Percentiles rank a stretch among this genome's conserved stretches.
Conservation (phyloP, 805 yeast genomes). For the Kodamaea neixiangensis region DNA sequence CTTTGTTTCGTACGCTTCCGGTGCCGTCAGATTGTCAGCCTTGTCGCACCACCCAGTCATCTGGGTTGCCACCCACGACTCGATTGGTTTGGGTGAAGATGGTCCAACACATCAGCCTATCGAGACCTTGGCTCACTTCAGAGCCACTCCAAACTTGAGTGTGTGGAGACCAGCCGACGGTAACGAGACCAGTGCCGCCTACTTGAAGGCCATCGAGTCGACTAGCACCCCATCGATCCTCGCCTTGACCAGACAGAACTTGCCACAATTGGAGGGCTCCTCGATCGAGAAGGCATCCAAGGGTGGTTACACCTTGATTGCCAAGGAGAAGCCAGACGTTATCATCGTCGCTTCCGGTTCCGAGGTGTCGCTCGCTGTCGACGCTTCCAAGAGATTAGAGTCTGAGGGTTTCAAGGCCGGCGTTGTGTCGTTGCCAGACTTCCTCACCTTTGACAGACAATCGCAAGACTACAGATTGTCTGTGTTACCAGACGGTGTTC, state of each 20-base stretch:
- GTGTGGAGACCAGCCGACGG: conserved; percentile 96
- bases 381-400: conserved; percentile 73
- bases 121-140: conserved; percentile 82
- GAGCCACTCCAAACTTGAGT: conserved; percentile 79
- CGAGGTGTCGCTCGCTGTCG: conserved; percentile 82
- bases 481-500: conserved; percentile 93
- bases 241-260: conserved; percentile 82
- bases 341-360: conserved; percentile 92
- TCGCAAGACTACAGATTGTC: conserved; percentile 74
- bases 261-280: conserved; percentile 93
- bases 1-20: conserved; percentile 82
- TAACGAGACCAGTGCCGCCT: conserved; percentile 85
- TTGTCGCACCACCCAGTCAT: conserved; percentile 79
- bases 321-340: conserved; percentile 61
- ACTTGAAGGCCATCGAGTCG: conserved; percentile 62
- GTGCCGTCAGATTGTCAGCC: conserved; percentile 85
- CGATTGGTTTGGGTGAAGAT: conserved; percentile 89
- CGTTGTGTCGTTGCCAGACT: conserved; percentile 92
- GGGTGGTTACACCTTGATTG: conserved; percentile 86
- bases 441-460: conserved; percentile 86
- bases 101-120: conserved; percentile 95
- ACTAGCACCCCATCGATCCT: conserved; percentile 69
- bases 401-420: conserved; percentile 69
- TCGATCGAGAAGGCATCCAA: conserved; percentile 85
- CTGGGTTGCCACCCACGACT: conserved; percentile 90